Evolutionary conservation across 2,329 filamentous ascomycete species (phyloP).

Genomic region (Botrytis byssoidea): DNA sequence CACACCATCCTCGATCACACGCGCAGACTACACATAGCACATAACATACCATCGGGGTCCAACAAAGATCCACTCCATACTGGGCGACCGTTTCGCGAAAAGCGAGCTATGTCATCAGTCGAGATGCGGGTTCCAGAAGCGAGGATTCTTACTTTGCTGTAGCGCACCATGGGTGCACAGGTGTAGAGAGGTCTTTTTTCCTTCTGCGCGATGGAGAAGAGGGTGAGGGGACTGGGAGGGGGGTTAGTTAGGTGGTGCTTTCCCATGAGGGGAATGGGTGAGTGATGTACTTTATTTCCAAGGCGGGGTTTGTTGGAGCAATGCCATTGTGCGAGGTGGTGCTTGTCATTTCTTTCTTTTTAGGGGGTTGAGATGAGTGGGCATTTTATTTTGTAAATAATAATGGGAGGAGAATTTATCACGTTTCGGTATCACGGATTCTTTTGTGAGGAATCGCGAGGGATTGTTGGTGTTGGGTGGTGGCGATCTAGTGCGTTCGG

Average conservation of each 20-base stretch:
- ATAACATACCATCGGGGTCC: conserved; percentile 62
- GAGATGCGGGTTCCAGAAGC: background rate
- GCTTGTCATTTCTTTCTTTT: conserved; percentile 5
- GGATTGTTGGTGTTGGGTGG: background rate
- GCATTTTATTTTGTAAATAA: background rate
- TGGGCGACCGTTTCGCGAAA: conserved; percentile 66
- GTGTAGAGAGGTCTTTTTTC: conserved; percentile 56
- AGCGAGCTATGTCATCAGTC: conserved; percentile 50
- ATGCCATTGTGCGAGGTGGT: background rate
- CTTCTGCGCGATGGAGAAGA: conserved; percentile 55
- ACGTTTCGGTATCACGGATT: background rate
- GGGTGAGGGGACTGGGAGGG: conserved; percentile 52
- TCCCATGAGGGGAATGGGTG: background rate
- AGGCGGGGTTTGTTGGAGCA: background rate
- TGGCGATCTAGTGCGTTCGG: conserved; percentile 15
- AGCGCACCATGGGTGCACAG: conserved; percentile 67
- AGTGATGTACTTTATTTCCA: conserved; percentile 16
- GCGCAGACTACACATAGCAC: no score
- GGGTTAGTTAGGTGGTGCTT: background rate
- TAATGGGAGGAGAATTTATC: background rate
- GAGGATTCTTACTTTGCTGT: conserved; percentile 48
- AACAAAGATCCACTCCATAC: conserved; percentile 65
- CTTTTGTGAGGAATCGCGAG: background rate
- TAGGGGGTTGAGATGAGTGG: background rate
- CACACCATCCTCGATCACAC: background rate